phyloP scores from a whole-genome alignment of 2,329 filamentous ascomycete genomes.

The Alternaria conjuncta region DNA sequence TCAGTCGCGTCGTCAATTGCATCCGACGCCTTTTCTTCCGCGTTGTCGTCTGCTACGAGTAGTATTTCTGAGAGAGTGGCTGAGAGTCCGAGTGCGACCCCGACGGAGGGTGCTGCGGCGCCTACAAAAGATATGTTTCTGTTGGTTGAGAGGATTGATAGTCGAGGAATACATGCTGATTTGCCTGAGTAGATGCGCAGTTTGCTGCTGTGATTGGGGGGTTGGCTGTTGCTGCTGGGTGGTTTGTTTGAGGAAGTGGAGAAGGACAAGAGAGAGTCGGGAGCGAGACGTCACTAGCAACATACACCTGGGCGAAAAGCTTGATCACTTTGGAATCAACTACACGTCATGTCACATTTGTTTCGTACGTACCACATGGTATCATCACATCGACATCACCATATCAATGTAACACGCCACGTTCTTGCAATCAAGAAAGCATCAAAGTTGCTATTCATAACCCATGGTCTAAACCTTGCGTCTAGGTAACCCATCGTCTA shows the following conservation, averaged over 20 bases:
- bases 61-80: background rate
- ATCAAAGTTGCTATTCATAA: background rate
- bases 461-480: constrained; percentile 1
- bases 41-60: background rate
- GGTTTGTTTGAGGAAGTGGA: background rate
- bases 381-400: background rate
- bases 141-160: background rate
- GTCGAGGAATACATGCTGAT: background rate
- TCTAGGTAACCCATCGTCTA: constrained; percentile 9
- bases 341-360: background rate
- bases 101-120: background rate
- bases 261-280: background rate
- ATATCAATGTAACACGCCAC: background rate
- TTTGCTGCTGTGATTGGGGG: background rate
- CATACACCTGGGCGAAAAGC: background rate
- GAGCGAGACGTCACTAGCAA: background rate
- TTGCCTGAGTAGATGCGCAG: background rate
- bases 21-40: background rate
- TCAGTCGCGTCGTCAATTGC: background rate
- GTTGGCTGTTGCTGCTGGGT: background rate
- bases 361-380: background rate
- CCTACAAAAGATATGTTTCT: background rate
- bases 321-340: background rate
- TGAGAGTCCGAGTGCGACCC: background rate
- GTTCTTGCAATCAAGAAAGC: background rate